Evolutionary conservation across 257 asterid genomes (phyloP), one percentile per base, ranked within the genome.

Genomic region (Craterostigma plantagineum): DNA sequence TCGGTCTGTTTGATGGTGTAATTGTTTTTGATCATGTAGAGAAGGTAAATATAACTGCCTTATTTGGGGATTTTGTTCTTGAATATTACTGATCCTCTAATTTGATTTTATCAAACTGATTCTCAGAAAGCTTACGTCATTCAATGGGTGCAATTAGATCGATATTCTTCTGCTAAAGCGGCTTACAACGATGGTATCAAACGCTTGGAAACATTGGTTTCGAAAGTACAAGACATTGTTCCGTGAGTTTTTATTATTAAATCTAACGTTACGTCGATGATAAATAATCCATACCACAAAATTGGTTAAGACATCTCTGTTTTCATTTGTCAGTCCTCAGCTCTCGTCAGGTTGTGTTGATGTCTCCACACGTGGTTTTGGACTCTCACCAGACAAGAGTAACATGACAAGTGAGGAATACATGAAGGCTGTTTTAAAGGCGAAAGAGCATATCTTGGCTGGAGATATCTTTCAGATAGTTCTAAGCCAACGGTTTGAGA

Each of bases 381-480:
- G 64, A 35, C 60, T 38, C 15, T 53, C 82, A 14, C 51, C 63
- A 47, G 59, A 55, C 65, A 62, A 69, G 65, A 48, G 73, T 35
- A 82, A 52, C 66, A 74, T 76, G 92, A 64, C 86, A 37, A 63
- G 67, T 15, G 95, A 75, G 46, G 83, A 82, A 58, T 87, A 82
- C 55, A 68, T 65, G 70, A 65, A 67, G 18, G 81, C 75, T 14
- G 91, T 87, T 52, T 47, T 64, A 39, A 75, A 66, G 55, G 98
- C 95, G 14, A 87, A 87, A 64, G 83, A 79, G 49, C 95, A 87
- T 55, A 87, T 82, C 51, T 55, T 35, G 52, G 85, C 83, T 0
- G 98, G 98, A 57, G 92, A 82, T 39, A 74, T 87, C 55, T 79
- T 79, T 58, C 98, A 82, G 65, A 72, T 82, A 15, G 92, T 79